phyloP scores from a whole-genome alignment of 768 basidiomycete genomes.

The Lentinula sp. region DNA sequence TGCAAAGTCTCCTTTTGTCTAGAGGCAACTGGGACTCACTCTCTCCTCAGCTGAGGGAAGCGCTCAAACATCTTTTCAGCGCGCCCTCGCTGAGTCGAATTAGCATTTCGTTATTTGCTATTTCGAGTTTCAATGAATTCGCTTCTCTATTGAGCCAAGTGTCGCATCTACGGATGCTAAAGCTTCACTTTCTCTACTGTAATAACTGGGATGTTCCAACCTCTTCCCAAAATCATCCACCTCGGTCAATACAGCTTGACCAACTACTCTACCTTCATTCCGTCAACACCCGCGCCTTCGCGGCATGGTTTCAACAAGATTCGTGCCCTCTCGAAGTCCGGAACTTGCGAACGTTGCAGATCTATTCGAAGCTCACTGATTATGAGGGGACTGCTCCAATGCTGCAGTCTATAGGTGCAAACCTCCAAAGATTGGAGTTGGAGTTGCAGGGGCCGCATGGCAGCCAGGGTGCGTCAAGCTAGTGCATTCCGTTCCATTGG shows the following conservation, averaged over 20 bases:
- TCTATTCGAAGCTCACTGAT: neutral
- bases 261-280: neutral
- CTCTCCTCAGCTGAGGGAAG: neutral
- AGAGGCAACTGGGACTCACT: neutral
- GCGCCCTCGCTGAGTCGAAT: neutral
- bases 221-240: neutral
- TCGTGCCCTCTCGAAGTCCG: neutral
- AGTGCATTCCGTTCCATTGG: neutral
- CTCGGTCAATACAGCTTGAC: constrained; percentile 1
- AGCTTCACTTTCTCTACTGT: neutral
- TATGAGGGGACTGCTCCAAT: neutral
- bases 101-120: neutral
- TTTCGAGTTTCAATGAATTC: neutral
- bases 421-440: neutral
- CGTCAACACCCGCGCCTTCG: neutral
- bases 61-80: neutral
- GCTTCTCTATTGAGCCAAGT: neutral
- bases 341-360: neutral
- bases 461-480: neutral
- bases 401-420: neutral
- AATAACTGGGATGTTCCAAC: neutral
- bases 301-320: neutral
- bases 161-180: neutral
- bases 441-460: neutral
- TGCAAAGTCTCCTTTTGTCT: neutral